A percentile compares a stretch with the other conserved stretches of the same genome.
Evolutionary conservation across 2,329 filamentous ascomycete genomes (phyloP).

Genomic region (Didymella lethalis): DNA sequence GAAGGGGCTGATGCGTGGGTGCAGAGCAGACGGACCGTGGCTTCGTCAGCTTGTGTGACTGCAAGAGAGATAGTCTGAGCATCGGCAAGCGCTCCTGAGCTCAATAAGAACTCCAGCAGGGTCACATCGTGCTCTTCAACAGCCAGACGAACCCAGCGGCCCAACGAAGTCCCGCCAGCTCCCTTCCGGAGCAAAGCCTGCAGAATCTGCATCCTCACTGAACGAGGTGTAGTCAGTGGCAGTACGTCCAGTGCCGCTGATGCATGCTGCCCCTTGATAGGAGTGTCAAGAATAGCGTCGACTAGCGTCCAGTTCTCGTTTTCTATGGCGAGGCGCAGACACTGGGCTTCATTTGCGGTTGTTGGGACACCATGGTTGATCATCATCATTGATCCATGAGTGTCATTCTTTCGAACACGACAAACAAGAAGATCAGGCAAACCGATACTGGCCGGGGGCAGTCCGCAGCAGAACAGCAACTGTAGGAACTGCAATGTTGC

Average conservation of each 20-base stretch:
- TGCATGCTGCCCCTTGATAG: slow-evolving; percentile 39
- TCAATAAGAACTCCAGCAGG: slow-evolving; percentile 42
- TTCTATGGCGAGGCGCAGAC: slow-evolving; percentile 36
- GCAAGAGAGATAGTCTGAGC: slow-evolving; percentile 29
- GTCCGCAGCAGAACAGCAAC: slow-evolving; percentile 46
- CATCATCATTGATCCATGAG: slow-evolving; percentile 42
- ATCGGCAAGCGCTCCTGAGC: slow-evolving; percentile 36
- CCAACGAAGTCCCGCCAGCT: slow-evolving; percentile 38
- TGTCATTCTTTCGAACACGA: slow-evolving; percentile 40
- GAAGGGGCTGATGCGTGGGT: slow-evolving; percentile 28
- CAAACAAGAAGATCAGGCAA: slow-evolving; percentile 42
- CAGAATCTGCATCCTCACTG: slow-evolving; percentile 40
- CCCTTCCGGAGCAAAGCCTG: slow-evolving; percentile 38
- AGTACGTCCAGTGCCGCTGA: slow-evolving; percentile 37
- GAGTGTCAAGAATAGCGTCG: slow-evolving; percentile 36
- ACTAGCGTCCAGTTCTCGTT: slow-evolving; percentile 43
- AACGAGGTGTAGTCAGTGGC: slow-evolving; percentile 27
- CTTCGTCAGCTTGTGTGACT: slow-evolving; percentile 38
- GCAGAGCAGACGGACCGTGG: slow-evolving; percentile 39
- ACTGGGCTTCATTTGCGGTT: slow-evolving; percentile 41
- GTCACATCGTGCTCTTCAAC: slow-evolving; percentile 41
- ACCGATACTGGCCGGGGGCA: slow-evolving; percentile 37
- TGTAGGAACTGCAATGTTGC: slow-evolving; percentile 43
- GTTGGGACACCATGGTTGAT: slow-evolving; percentile 40
- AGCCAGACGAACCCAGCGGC: slow-evolving; percentile 38